Evolutionary conservation across 257 asterid species (phyloP), one percentile per base, ranked within the genome.

Genomic region (Craterostigma plantagineum): DNA sequence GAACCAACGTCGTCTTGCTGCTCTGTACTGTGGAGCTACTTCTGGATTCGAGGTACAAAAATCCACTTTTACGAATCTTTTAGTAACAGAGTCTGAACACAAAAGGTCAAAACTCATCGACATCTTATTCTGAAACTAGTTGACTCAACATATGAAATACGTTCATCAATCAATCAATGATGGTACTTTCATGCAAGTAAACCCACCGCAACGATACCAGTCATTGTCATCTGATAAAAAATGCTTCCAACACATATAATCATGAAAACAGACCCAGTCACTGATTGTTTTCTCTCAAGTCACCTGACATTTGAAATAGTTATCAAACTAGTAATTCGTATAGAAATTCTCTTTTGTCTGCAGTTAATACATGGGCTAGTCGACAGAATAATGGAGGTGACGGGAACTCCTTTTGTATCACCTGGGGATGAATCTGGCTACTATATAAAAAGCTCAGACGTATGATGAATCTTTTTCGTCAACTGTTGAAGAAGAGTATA

Each of bases 1-100:
- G 41, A 87, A 87, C 50, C 62, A 53, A 36, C 85, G 92, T 30
- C 81, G 61, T 45, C 66, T 79, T 53, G 92, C 81, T 30, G 98
- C 93, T 57, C 41, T 87, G 37, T 69, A 79, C 55, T 79, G 98
- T 53, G 92, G 93, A 43, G 78, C 83, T 37, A 76, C 71, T 49
- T 82, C 95, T 37, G 96, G 92, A 52, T 81, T 86, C 51, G 96
- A 81, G 94, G 96, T 81, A 34, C n/a, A n/a, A n/a, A n/a, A n/a
- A n/a, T n/a, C n/a, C n/a, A n/a, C n/a, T n/a, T n/a, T n/a, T n/a
- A n/a, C n/a, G n/a, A n/a, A n/a, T n/a, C n/a, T n/a, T n/a, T n/a
- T n/a, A n/a, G n/a, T n/a, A n/a, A n/a, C n/a, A n/a, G n/a, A n/a
- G n/a, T n/a, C n/a, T n/a, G n/a, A n/a, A n/a, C n/a, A n/a, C n/a